These are phyloP conservation scores for Marchantia polymorpha DNA, from an alignment of 225 moss, liverwort and hornwort species.

Conservation along the genomic window DNA sequence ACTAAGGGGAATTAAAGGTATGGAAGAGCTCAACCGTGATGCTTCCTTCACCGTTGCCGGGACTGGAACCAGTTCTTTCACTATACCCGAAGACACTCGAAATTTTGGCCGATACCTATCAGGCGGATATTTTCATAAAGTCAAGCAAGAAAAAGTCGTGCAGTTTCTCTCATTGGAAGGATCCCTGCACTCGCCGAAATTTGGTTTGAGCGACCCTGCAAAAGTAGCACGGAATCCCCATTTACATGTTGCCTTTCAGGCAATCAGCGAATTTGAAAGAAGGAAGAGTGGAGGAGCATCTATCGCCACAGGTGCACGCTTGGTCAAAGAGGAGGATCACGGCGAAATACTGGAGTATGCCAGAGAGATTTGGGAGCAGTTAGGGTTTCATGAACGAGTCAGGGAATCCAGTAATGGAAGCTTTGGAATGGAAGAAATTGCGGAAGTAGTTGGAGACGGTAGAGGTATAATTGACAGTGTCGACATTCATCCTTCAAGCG, in stretches of 20 bases:
- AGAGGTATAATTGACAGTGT: constrained; percentile 42
- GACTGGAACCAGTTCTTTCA: constrained; percentile 83
- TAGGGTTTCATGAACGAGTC: constrained; percentile 40
- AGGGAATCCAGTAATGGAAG: constrained; percentile 50
- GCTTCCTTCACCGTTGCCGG: constrained; percentile 64
- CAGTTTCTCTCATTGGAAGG: constrained; percentile 67
- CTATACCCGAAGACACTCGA: constrained; percentile 82
- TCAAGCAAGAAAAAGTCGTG: constrained; percentile 61
- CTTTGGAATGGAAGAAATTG: constrained; percentile 71
- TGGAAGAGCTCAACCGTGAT: constrained; percentile 76
- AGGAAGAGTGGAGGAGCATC: constrained; percentile 43
- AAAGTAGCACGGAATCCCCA: constrained; percentile 58
- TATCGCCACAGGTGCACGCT: constrained; percentile 34
- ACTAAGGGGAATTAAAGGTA: constrained; percentile 77
- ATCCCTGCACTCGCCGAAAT: constrained; percentile 62
- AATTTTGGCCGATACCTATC: constrained; percentile 67
- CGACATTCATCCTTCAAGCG: constrained; percentile 29
- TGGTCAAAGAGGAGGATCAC: constrained; percentile 56
- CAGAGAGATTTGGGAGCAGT: constrained; percentile 73
- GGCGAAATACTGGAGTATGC: constrained; percentile 67
- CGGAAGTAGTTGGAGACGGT: constrained; percentile 57
- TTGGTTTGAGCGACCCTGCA: constrained; percentile 73
- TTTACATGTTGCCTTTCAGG: constrained; percentile 85
- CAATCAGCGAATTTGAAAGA: constrained; percentile 80
- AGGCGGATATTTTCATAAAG: constrained; percentile 84